Conservation (phyloP, 768 basidiomycete species). For the Amyloporia xantha region DNA sequence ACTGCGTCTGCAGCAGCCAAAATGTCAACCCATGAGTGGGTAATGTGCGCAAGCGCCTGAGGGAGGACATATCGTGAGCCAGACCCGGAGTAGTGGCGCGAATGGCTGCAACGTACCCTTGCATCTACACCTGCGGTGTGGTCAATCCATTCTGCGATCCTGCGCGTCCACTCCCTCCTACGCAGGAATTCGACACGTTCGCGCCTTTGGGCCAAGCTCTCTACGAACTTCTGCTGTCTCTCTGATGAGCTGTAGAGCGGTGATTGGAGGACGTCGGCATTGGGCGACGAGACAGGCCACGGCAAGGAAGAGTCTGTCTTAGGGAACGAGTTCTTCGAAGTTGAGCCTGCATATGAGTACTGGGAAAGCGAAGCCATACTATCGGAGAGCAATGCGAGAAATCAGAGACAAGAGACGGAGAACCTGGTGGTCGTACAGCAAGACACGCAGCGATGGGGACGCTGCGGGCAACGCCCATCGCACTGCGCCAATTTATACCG, state of each 20-base stretch:
- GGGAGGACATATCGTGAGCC: neutral
- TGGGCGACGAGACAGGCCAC: neutral
- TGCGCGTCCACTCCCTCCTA: conserved; percentile 36
- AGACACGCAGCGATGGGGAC: neutral
- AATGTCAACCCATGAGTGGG: conserved; percentile 18
- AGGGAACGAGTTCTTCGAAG: neutral
- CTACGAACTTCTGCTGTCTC: conserved; percentile 37
- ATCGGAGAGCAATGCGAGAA: neutral
- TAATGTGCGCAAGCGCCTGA: conserved; percentile 11
- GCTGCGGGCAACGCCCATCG: neutral
- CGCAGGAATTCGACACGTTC: conserved; percentile 49
- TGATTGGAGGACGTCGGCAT: neutral
- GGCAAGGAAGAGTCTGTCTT: neutral
- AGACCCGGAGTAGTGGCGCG: neutral
- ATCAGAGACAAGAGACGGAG: too few relatives aligned
- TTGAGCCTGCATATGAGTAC: neutral
- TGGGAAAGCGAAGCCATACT: neutral
- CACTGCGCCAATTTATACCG: neutral
- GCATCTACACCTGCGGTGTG: neutral
- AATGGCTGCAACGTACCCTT: neutral
- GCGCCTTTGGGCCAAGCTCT: conserved; percentile 39
- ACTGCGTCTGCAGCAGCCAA: conserved; percentile 16
- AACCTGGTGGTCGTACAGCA: too few relatives aligned
- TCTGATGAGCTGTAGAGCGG: conserved; percentile 17
- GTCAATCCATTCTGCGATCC: conserved; percentile 32